phyloP scores from a whole-genome alignment of 2,329 filamentous ascomycete genomes.

The Penicillium sclerotigenum region DNA sequence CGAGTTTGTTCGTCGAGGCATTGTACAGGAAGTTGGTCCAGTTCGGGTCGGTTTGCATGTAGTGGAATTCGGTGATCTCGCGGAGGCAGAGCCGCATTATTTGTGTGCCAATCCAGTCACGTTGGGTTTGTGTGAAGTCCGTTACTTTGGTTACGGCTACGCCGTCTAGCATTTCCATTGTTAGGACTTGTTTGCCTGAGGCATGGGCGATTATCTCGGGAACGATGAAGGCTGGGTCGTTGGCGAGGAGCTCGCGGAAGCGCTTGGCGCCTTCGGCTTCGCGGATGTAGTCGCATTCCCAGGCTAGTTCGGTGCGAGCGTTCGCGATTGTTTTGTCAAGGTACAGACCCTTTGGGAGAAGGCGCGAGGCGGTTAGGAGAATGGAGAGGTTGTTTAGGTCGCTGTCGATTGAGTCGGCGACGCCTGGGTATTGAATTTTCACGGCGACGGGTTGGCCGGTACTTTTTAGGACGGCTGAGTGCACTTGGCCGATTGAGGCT shows the following conservation, averaged over 20 bases:
- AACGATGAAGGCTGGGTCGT: conserved; percentile 75
- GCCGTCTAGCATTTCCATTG: conserved; percentile 88
- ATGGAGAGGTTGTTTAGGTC: conserved; percentile 91
- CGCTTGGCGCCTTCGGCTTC: conserved; percentile 77
- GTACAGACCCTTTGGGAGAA: conserved; percentile 88
- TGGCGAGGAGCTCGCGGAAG: conserved; percentile 73
- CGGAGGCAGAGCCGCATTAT: conserved; percentile 87
- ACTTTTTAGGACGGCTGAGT: conserved; percentile 74
- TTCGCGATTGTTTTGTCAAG: conserved; percentile 98
- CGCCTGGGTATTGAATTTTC: conserved; percentile 96
- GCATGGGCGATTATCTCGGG: conserved; percentile 75
- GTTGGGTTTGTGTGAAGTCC: conserved; percentile 74
- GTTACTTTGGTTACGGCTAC: conserved; percentile 77
- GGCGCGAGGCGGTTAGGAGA: conserved; percentile 81
- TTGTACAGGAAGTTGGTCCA: conserved; percentile 99
- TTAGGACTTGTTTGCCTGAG: conserved; percentile 80
- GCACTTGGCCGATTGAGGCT: conserved; percentile 95
- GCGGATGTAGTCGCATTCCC: conserved; percentile 94
- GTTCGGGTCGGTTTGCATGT: conserved; percentile 99
- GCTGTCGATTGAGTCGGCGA: conserved; percentile 92
- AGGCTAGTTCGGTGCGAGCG: conserved; percentile 82
- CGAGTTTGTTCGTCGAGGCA: conserved; percentile 65
- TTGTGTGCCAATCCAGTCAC: conserved; percentile 94
- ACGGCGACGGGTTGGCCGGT: conserved; percentile 78
- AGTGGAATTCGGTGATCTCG: conserved; percentile 90